These are phyloP conservation scores for Dalbergia oliveri DNA, from an alignment of 306 rosid genomes.

Conservation along the genomic window DNA sequence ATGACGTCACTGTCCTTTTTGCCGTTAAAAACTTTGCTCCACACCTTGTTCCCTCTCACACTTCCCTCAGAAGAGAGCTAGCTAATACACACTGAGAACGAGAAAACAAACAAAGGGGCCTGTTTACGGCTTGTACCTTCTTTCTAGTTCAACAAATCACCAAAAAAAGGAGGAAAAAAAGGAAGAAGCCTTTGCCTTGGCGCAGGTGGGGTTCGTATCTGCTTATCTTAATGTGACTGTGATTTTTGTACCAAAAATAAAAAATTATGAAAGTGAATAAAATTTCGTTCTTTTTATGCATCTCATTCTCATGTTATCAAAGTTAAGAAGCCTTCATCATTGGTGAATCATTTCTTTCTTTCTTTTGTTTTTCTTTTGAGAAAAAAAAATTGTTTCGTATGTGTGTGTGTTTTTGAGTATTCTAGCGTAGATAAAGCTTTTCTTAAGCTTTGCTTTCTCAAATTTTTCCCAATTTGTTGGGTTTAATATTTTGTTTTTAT, in stretches of 20 bases:
- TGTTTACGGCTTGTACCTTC: slow-evolving; percentile 21
- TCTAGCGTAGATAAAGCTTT: background rate
- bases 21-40: slow-evolving; percentile 48
- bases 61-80: background rate
- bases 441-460: background rate
- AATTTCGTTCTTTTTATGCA: slow-evolving; percentile 7
- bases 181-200: background rate
- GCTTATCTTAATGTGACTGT: slow-evolving; percentile 14
- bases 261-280: background rate
- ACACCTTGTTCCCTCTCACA: background rate
- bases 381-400: no score
- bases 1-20: slow-evolving; percentile 37
- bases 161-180: background rate
- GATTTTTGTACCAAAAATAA: background rate
- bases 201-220: slow-evolving; percentile 12
- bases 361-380: background rate
- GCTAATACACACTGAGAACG: background rate
- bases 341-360: background rate
- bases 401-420: background rate
- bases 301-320: slow-evolving; percentile 13
- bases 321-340: background rate
- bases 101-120: slow-evolving; percentile 14
- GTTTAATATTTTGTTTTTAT: background rate
- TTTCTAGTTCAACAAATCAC: slow-evolving; percentile 17
- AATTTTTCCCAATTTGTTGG: background rate